Percentiles rank a stretch among this genome's conserved stretches.
Evolutionary conservation across 441 rosid genomes (phyloP).

Genomic region (Macaranga tanarius): DNA sequence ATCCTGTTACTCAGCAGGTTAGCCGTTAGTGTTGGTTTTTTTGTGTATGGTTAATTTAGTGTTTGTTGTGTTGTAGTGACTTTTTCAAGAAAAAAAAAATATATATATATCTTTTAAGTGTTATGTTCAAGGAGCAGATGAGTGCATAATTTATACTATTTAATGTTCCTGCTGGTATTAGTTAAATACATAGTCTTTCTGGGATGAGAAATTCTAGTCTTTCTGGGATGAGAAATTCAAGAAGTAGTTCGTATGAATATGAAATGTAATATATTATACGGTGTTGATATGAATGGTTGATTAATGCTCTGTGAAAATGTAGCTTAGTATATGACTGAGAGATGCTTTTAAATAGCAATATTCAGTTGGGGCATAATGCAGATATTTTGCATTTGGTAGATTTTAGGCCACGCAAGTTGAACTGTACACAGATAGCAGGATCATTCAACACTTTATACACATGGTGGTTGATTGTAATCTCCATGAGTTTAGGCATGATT

Average conservation of each 20-base stretch:
- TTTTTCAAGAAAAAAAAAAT: no score
- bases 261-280: no score
- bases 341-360: no score
- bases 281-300: neutral
- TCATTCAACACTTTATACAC: neutral
- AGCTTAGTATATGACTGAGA: no score
- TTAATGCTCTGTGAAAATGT: neutral
- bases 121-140: no score
- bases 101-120: no score
- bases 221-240: neutral
- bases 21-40: neutral
- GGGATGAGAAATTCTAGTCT: no score
- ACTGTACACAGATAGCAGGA: neutral
- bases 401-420: neutral
- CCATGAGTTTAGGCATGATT: neutral
- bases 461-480: neutral
- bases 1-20: constrained; percentile 66
- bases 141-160: no score
- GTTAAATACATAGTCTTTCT: no score
- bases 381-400: neutral
- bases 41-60: no score
- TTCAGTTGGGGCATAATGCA: neutral
- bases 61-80: neutral
- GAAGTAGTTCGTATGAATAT: neutral
- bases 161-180: no score